A percentile compares a stretch with the other conserved stretches of the same genome.
These are phyloP conservation scores for Halocafeteria seosinensis DNA, from an alignment of 108 stramenopile genomes.

Conservation along the genomic window DNA sequence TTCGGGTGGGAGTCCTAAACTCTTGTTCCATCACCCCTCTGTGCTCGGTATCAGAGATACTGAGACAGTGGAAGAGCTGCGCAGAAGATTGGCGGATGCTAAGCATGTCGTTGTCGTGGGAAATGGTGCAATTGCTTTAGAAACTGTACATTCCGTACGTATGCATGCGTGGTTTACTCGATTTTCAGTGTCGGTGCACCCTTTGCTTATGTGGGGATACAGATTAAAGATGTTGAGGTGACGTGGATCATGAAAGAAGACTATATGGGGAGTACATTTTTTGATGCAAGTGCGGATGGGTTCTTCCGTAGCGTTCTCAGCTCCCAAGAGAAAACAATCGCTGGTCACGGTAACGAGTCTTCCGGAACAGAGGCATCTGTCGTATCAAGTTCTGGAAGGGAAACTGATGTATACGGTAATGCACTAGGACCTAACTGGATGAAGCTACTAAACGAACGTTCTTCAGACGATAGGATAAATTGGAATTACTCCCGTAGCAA, in stretches of 20 bases:
- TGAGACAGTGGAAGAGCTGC: not conserved
- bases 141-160: not conserved
- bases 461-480: too few relatives aligned
- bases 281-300: slow-evolving; percentile 27
- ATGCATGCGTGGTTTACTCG: not conserved
- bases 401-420: too few relatives aligned
- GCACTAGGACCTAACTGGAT: too few relatives aligned
- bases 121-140: not conserved
- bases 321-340: not conserved
- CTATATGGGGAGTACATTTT: slow-evolving; percentile 29
- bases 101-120: not conserved
- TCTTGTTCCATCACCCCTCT: not conserved
- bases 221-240: not conserved
- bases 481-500: too few relatives aligned
- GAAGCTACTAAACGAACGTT: too few relatives aligned
- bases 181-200: not conserved
- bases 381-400: too few relatives aligned
- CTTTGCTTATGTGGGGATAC: not conserved
- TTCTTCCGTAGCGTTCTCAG: slow-evolving; percentile 15
- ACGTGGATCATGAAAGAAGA: not conserved
- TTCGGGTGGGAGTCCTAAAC: not conserved
- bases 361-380: too few relatives aligned
- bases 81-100: not conserved
- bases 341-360: too few relatives aligned
- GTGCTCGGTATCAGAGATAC: not conserved